Evolutionary conservation across 2,329 filamentous ascomycete species (phyloP), one percentile per base, ranked within the genome.

Genomic region (Cephalotrichum gorgonifer): DNA sequence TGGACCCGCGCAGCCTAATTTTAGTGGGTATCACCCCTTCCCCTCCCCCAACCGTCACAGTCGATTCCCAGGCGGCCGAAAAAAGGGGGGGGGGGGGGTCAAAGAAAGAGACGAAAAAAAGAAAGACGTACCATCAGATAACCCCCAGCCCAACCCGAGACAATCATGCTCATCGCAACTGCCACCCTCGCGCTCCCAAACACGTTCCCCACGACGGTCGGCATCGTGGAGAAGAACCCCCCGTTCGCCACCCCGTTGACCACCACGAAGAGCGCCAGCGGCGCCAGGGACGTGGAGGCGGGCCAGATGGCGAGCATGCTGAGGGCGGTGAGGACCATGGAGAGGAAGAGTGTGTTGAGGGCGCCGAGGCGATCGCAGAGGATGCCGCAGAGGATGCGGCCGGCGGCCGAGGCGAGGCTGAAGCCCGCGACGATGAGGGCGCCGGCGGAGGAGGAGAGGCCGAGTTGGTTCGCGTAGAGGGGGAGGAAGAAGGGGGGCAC

Each of bases 251-350:
- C 62, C 0, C 80, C 80, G 53, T 82, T 83, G 22, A 83, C 62
- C 6, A 81, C 64, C 8, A 75, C 75, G 56, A 84, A 84, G 0
- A 72, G 60, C 15, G 75, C 62, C 26, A 83, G 57, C 0, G 78
- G 76, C 0, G 64, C 75, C 2, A 83, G 59, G 0, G 72, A 72
- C 8, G 65, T 73, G 2, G 76, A 78, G 0, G 77, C 69, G 0
- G 80, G 79, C 80, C 79, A 83, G 2, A 83, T 64, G 1, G 73
- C 71, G 14, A 83, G 64, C 69, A 81, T 79, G 49, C 75, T 82
- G 1, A 81, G 35, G 0, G 74, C 73, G 31, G 70, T 78, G 1
- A 82, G 58, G 1, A 74, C 43, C 7, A 81, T 61, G 0, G 75
- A 70, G 1, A 71, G 55, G 30, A 76, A 64, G 0, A 81, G 65